These are phyloP conservation scores for Ceratocystis papillata DNA, from an alignment of 2,329 filamentous ascomycete genomes.

Conservation along the genomic window DNA sequence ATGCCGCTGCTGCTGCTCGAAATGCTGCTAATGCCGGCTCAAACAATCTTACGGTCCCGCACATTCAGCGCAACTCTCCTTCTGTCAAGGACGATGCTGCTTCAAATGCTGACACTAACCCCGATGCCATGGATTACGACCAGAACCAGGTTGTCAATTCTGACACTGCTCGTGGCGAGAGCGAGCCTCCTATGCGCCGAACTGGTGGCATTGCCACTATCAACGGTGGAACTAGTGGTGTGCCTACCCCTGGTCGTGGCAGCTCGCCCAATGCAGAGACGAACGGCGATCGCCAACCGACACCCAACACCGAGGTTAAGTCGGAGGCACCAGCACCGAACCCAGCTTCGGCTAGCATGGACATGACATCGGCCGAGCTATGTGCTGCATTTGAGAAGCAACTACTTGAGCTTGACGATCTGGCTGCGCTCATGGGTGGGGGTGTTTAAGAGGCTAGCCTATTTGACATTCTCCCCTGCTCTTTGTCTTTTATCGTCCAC, in stretches of 20 bases:
- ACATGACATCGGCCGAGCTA: slow-evolving; percentile 50
- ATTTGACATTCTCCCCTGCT: not conserved
- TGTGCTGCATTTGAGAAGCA: slow-evolving; percentile 50
- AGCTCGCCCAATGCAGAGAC: slow-evolving; percentile 34
- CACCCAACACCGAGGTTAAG: slow-evolving; percentile 22
- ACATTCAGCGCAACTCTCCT: slow-evolving; percentile 31
- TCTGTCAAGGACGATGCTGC: slow-evolving; percentile 46
- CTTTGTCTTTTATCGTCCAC: not conserved
- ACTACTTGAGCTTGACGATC: slow-evolving; percentile 49
- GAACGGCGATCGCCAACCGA: slow-evolving; percentile 18
- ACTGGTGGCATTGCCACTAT: slow-evolving; percentile 48
- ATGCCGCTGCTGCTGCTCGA: slow-evolving; percentile 34
- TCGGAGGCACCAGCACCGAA: slow-evolving; percentile 27
- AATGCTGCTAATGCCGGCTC: slow-evolving; percentile 30
- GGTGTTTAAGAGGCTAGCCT: slow-evolving; percentile 37
- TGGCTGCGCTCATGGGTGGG: slow-evolving; percentile 53
- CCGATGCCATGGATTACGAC: slow-evolving; percentile 49
- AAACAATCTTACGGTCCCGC: slow-evolving; percentile 26
- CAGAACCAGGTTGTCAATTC: slow-evolving; percentile 35
- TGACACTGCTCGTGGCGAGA: slow-evolving; percentile 39
- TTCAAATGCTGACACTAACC: slow-evolving; percentile 46
- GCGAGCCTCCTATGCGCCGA: slow-evolving; percentile 42
- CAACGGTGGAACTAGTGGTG: slow-evolving; percentile 44
- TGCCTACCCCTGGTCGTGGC: slow-evolving; percentile 38
- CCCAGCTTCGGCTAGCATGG: slow-evolving; percentile 28